phyloP scores from a whole-genome alignment of 2,329 filamentous ascomycete genomes.

The Fusarium chuoi region DNA sequence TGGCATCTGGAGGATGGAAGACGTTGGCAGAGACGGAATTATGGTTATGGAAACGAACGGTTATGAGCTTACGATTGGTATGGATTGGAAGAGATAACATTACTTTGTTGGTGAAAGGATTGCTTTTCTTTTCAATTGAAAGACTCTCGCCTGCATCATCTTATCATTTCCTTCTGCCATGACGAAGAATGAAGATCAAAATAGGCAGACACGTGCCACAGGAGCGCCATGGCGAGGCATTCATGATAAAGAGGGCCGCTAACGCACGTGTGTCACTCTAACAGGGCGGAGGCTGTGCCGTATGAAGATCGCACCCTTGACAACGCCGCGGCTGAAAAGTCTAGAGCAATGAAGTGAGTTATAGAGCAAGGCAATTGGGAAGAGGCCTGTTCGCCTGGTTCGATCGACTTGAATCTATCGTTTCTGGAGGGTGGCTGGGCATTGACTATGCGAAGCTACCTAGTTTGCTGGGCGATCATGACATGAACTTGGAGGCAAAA shows the following conservation, averaged over 20 bases:
- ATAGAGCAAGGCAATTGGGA: background rate
- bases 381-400: background rate
- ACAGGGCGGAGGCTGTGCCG: conserved; percentile 29
- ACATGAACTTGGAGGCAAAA: background rate
- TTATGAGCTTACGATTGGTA: conserved; percentile 30
- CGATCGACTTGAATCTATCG: background rate
- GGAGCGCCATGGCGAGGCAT: conserved; percentile 11
- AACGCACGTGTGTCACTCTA: conserved; percentile 11
- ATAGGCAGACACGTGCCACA: conserved; percentile 12
- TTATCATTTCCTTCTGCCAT: background rate
- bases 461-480: background rate
- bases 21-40: background rate
- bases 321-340: background rate
- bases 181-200: background rate
- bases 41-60: conserved; percentile 8
- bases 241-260: conserved; percentile 1
- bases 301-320: background rate
- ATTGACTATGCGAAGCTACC: background rate
- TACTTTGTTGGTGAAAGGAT: background rate
- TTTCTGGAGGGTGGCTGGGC: background rate
- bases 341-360: background rate
- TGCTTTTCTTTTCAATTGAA: conserved; percentile 14
- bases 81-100: background rate
- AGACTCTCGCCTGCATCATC: background rate
- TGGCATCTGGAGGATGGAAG: background rate